Evolutionary conservation across 1,284 basidiomycete species (phyloP), one percentile per base, ranked within the genome.

Genomic region (Trichosporon sp.): DNA sequence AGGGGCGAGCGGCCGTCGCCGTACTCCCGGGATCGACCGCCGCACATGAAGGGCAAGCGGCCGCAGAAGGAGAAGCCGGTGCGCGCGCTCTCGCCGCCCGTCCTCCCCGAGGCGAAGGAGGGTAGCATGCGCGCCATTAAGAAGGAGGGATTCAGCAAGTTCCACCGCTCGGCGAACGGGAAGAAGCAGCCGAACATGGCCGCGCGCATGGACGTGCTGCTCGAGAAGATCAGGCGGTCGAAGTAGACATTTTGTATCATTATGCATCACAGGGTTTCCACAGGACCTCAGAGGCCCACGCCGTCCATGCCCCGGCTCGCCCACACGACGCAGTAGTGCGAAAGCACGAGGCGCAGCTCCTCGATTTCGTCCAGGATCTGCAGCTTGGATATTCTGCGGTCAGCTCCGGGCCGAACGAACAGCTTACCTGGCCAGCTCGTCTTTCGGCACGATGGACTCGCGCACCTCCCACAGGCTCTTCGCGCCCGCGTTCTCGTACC

Each of bases 321-420:
- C 92, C 92, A 95, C 0, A 90, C 90, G 64, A 97, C 88, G 15
- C 90, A 91, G 81, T 97, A 97, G 79, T 97, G 94, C 3, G 86
- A 86, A 35, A 96, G 84, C 1, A 97, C 91, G 2, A 98, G 87
- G 65, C 93, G 90, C 21, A 97, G 86, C 81, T 98, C 94, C 80
- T 98, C 95, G 13, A 93, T 85, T 81, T 97, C 95, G 76, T 98
- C 95, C 7, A 97, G 86, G 80, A 91, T 87, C 79, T 96, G 94
- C 8, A 95, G 84, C 68, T 84, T 86, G 1, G 89, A 87, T 75
- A 94, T 90, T 71, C 92, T 93, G 75, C 62, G 25, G 21, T 68
- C 60, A 66, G 65, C 63, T 31, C 51, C 21, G 25, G 3, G 8
- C n/a, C 11, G 42, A 7, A 56, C 25, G 18, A n/a, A n/a, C 64